Evolutionary conservation across 768 basidiomycete genomes (phyloP).

Genomic region (Udeniomyces megalosporus): DNA sequence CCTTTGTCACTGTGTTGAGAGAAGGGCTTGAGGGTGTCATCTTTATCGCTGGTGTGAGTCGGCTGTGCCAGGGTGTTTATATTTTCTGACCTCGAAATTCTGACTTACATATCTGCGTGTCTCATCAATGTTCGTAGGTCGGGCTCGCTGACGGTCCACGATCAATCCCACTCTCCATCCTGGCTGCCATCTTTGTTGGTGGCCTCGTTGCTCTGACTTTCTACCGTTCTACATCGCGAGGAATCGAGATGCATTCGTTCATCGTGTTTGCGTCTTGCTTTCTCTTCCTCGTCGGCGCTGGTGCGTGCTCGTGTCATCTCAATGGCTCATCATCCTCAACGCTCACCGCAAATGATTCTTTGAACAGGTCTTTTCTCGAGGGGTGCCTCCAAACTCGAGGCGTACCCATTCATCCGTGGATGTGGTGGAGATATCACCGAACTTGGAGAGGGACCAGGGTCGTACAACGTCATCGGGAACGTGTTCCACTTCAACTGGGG

Average conservation of each 20-base stretch:
- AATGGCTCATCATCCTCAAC: not conserved
- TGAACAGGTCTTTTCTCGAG: conserved; percentile 11
- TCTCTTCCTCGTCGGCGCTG: conserved; percentile 14
- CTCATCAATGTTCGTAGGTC: not conserved
- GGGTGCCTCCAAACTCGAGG: conserved; percentile 6
- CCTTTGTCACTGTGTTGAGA: conserved; percentile 12
- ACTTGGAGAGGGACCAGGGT: conserved; percentile 6
- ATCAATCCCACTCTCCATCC: conserved; percentile 9
- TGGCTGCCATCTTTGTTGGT: conserved; percentile 3
- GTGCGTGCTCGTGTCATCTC: conserved; percentile 7
- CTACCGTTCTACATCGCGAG: conserved; percentile 11
- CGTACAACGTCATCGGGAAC: conserved; percentile 9
- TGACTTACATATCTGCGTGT: too few species aligned
- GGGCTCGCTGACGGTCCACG: conserved; percentile 3
- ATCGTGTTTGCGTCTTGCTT: conserved; percentile 7
- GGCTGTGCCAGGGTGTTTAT: not conserved
- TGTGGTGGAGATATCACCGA: conserved; percentile 14
- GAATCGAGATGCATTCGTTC: conserved; percentile 10
- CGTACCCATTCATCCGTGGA: conserved; percentile 3
- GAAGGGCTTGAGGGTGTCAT: conserved; percentile 16
- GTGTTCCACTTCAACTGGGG: not conserved
- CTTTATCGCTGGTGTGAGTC: conserved; percentile 11
- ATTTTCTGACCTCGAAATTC: too few species aligned
- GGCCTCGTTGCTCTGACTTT: not conserved
- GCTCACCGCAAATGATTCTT: too few species aligned